These are phyloP conservation scores for Capronia americana DNA, from an alignment of 2,329 filamentous ascomycete species.

Conservation along the genomic window DNA sequence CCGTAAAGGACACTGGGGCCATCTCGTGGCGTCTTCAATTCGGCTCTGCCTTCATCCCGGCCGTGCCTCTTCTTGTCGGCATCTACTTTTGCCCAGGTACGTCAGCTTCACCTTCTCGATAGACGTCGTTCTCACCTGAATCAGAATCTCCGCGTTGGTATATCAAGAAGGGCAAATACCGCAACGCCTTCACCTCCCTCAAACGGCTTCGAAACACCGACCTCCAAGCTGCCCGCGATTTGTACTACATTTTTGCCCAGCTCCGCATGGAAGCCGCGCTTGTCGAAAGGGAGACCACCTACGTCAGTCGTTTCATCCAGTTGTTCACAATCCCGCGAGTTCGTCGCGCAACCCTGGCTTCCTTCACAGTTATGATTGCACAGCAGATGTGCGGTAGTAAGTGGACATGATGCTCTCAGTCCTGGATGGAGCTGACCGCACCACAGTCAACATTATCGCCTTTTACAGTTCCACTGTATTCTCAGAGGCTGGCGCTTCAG, in stretches of 20 bases:
- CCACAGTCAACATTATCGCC: slow-evolving; percentile 64
- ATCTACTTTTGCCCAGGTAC: slow-evolving; percentile 67
- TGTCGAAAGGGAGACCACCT: slow-evolving; percentile 54
- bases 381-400: slow-evolving; percentile 47
- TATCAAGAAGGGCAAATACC: slow-evolving; percentile 69
- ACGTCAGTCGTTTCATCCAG: slow-evolving; percentile 51
- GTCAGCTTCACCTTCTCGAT: neutral
- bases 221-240: slow-evolving; percentile 63
- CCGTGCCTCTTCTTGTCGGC: slow-evolving; percentile 64
- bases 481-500: slow-evolving; percentile 32
- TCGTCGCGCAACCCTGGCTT: slow-evolving; percentile 42
- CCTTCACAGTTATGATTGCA: slow-evolving; percentile 43
- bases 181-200: slow-evolving; percentile 66
- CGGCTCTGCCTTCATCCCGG: slow-evolving; percentile 69
- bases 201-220: slow-evolving; percentile 63
- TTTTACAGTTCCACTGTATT: slow-evolving; percentile 66
- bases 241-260: slow-evolving; percentile 63
- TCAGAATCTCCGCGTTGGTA: slow-evolving; percentile 66
- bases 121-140: slow-evolving; percentile 43
- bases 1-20: slow-evolving; percentile 63
- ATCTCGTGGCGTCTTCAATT: slow-evolving; percentile 70
- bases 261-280: slow-evolving; percentile 53
- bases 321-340: slow-evolving; percentile 43
- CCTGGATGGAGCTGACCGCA: slow-evolving; percentile 42
- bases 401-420: slow-evolving; percentile 14